phyloP scores from a whole-genome alignment of 805 yeast species.

The Kuraishia cidri region DNA sequence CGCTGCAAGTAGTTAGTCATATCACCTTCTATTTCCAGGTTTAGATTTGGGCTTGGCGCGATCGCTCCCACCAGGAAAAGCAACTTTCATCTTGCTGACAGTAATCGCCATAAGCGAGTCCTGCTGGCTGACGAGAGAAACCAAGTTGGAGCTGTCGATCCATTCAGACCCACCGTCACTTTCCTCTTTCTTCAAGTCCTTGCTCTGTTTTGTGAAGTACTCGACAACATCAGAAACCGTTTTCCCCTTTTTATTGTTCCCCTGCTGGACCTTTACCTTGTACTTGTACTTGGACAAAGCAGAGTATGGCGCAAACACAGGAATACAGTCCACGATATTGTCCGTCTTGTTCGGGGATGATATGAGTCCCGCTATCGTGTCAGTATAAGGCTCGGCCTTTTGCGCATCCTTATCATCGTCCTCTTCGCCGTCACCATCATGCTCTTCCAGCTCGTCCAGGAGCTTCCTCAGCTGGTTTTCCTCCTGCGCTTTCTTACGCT shows the following conservation, averaged over 20 bases:
- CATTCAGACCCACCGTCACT: conserved; percentile 37
- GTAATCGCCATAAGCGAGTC: conserved; percentile 64
- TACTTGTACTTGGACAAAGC: conserved; percentile 67
- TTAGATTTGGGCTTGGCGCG: conserved; percentile 13
- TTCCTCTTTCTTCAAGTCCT: conserved; percentile 8
- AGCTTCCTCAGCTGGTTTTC: conserved; percentile 19
- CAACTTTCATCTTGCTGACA: conserved; percentile 61
- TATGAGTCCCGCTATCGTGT: conserved; percentile 20
- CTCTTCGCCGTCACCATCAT: conserved; percentile 7
- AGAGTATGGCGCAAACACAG: conserved; percentile 91
- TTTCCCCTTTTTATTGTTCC: conserved; percentile 80
- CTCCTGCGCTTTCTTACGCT: conserved; percentile 17
- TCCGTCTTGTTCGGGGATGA: conserved; percentile 40
- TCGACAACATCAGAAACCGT: conserved; percentile 62
- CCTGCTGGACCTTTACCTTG: conserved; percentile 78
- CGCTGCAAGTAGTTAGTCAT: no score
- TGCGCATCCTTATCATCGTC: conserved; percentile 10
- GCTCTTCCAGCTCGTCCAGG: conserved; percentile 19
- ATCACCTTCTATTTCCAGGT: no score
- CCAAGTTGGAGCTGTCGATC: conserved; percentile 55
- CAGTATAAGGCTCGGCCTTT: conserved; percentile 23
- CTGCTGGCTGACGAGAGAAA: conserved; percentile 47
- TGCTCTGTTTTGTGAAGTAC: conserved; percentile 33
- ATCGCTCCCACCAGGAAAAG: conserved; percentile 39
- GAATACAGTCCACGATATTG: conserved; percentile 53